phyloP scores from a whole-genome alignment of 805 yeast genomes.

The Torulaspora gathmanii region DNA sequence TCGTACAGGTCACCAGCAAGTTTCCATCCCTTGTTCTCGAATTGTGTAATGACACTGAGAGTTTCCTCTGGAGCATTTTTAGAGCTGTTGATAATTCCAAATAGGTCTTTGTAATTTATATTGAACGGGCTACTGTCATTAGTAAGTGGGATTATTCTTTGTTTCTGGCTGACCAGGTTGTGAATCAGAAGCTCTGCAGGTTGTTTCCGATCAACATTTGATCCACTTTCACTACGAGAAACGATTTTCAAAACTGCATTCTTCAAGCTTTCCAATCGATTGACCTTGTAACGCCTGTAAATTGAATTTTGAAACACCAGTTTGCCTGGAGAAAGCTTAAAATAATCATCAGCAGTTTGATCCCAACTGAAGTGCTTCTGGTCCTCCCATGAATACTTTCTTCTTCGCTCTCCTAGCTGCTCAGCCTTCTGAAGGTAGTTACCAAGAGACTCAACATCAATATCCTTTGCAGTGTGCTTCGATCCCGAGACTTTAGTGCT shows the following conservation, averaged over 20 bases:
- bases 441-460: conserved; percentile 18
- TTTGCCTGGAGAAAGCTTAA: conserved; percentile 17
- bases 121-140: conserved; percentile 17
- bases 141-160: conserved; percentile 7
- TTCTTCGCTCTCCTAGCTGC: conserved; percentile 20
- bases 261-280: not conserved
- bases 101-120: conserved; percentile 25
- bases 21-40: conserved; percentile 27
- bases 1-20: conserved; percentile 25
- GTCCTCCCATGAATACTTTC: conserved; percentile 19
- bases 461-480: not conserved
- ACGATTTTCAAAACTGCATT: not conserved
- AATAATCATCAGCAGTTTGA: conserved; percentile 3
- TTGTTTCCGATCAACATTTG: not conserved
- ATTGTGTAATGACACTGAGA: conserved; percentile 17
- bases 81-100: conserved; percentile 27
- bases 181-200: conserved; percentile 16
- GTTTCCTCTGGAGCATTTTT: conserved; percentile 26
- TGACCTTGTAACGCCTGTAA: not conserved
- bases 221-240: not conserved
- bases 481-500: not conserved
- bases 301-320: conserved; percentile 14
- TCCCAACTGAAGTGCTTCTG: conserved; percentile 27
- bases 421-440: conserved; percentile 23
- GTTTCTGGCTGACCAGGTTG: conserved; percentile 14